Base-by-base conservation (phyloP, 2,329 filamentous ascomycete species). In the Phaeomoniella chlamydospora region DNA sequence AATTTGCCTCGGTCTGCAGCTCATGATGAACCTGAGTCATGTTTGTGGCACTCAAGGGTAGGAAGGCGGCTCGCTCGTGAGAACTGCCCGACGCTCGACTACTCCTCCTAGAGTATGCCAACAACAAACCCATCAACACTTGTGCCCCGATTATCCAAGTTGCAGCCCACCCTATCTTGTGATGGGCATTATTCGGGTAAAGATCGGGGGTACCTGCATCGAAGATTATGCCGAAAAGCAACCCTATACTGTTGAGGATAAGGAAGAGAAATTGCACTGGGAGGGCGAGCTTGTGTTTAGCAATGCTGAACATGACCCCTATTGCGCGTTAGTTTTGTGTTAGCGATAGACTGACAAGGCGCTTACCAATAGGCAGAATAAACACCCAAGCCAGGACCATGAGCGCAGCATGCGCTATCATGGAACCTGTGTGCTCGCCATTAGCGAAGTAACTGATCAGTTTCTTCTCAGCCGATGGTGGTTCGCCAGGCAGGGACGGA, bases 301-400 rank as follows among this genome's bases (percentile, higher is more conserved):
- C 79, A 43, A 94, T 66, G 37, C 85, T 93, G 43, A 96, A 67
- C 76, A 94, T 84, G 34, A 93, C 77, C 44, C 74, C 84, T 90
- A 47, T 5, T 29, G 33, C 31, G 14, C 29, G 49, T 43, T 36
- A 45, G 39, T 30, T 18, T 18, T 34, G 33, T 34, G 4, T 5
- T 12, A 15, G 30, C 5, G 15, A 15, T 9, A 35, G 15, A 13
- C 11, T n/a, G 31, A 32, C 15, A 17, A 15, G 29, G 36, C 33
- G 37, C 75, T 61, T 65, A 81, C 82, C 77, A 40, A 80, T 55
- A 35, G 84, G 84, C 37, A 88, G 65, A 34, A 81, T 51, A 37
- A 87, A 67, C 22, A 80, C 66, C 83, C 84, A 90, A 5, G 70
- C 72, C 5, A 81, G 38, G 2, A 75, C 59, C 76, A 86, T 85